Base-by-base conservation (phyloP, 2,329 filamentous ascomycete genomes). In the Nothomitra cinnamomea region DNA sequence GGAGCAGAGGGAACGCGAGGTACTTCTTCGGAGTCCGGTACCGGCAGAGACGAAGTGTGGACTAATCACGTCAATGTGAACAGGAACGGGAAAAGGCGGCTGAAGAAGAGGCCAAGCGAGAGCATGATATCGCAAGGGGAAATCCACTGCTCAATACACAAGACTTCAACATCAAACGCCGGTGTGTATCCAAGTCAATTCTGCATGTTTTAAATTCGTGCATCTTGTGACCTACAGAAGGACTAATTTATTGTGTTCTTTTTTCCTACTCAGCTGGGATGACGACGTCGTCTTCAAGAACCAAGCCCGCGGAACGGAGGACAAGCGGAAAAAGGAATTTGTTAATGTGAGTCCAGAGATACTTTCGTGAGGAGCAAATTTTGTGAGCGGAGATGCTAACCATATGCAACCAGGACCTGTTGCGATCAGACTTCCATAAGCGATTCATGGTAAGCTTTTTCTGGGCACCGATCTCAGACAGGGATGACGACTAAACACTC, bases 271-370 rank as follows among this genome's bases (percentile, higher is more conserved):
- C 10, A 71, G 89, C 61, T 98, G 92, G 92, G 92, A 98, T 61
- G 92, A 98, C 62, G 92, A 98, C 65, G 92, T 98, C 12, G 89
- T 98, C 2, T 98, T 98, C 72, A 96, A 95, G 73, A 98, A 98
- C 67, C 92, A 98, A 70, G 92, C 90, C 35, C 78, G 92, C 56
- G 92, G 90, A 7, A 95, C 89, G 0, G 90, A 96, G 64, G 87
- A 95, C 58, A 89, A 83, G 72, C 81, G 83, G 58, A 88, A 84
- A 69, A 94, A 90, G 72, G 89, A 95, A 68, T 98, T 98, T 70
- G 89, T 98, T 67, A 98, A 98, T 65, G 88, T 87, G 66, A 71
- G 81, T 71, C 25, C 42, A 56, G 21, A 32, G 28, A 10, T 4
- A 10, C 28, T 32, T 45, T 25, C n/a, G 52, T n/a, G 17, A 55